A percentile compares a stretch with the other conserved stretches of the same genome.
Evolutionary conservation across 371 early-diverging fungal genomes (phyloP).

Genomic region (Mucor saturninus): DNA sequence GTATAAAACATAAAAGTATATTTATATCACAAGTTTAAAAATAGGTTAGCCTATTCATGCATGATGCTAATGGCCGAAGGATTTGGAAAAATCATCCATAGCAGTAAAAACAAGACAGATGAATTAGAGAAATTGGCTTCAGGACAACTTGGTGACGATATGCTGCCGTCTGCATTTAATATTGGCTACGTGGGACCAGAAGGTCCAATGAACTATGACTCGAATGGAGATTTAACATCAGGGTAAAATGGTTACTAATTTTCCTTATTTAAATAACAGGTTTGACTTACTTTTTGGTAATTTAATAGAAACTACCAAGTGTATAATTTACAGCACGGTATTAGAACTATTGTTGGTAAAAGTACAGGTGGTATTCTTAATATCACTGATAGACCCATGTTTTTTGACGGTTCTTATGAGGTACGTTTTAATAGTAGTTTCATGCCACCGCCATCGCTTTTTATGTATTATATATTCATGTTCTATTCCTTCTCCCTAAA

Average conservation of each 20-base stretch:
- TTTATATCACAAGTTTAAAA: not conserved
- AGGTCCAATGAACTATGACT: constrained; percentile 61
- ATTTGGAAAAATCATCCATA: constrained; percentile 40
- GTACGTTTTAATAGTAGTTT: constrained; percentile 16
- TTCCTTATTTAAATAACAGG: no score
- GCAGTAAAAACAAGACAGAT: constrained; percentile 43
- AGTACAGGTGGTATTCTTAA: constrained; percentile 53
- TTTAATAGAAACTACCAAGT: constrained; percentile 56
- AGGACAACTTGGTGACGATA: constrained; percentile 45
- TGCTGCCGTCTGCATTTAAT: constrained; percentile 56
- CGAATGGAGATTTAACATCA: constrained; percentile 58
- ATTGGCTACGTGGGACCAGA: constrained; percentile 64
- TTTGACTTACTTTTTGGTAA: no score
- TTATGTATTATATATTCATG: not conserved
- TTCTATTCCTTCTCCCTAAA: constrained; percentile 14
- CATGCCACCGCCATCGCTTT: no score
- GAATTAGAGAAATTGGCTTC: constrained; percentile 41
- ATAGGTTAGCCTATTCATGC: constrained; percentile 57
- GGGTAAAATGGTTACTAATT: constrained; percentile 34
- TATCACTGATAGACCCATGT: constrained; percentile 51
- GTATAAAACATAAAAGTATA: not conserved
- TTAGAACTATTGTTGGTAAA: constrained; percentile 44
- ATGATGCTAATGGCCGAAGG: constrained; percentile 67
- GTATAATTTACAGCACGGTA: constrained; percentile 56
- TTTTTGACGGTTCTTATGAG: constrained; percentile 55